Evolutionary conservation across 208 protist species (phyloP), one percentile per base, ranked within the genome.

Genomic region (Naegleria lovaniensis): DNA sequence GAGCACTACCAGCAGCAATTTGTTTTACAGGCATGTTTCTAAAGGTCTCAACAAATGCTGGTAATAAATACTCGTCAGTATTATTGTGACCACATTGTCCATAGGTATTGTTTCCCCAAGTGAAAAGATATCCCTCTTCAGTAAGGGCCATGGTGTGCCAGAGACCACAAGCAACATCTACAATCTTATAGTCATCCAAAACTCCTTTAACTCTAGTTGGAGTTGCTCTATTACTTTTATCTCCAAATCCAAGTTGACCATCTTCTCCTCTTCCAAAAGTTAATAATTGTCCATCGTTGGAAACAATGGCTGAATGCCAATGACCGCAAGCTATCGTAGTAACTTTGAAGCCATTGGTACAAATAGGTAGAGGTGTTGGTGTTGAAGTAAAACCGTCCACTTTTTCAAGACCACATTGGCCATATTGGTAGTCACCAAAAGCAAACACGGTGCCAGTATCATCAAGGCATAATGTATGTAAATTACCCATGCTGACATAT

Each of bases 201-300:
- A 13, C 38, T 13, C 19, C n/a, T 41, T 87, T 9, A 2, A 87
- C 22, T 40, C 6, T 22, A 7, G 29, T 87, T 41, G 83, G 83
- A 87, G 48, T 40, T 9, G 40, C 13, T 33, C 9, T 22, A 52
- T 87, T 87, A 25, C 48, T 51, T 33, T 87, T 41, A 33, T 87
- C 29, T 38, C 40, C 40, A 22, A 36, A 15, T n/a, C 83, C 83
- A 13, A 87, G 48, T 33, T 87, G 83, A 33, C 83, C 83, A 52
- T 87, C 83, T 52, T 87, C 83, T 87, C 83, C 83, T 41, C 38
- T 41, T 15, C 83, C 83, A 36, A 36, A 87, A 7, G 40, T 51
- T 25, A 51, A 52, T 7, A 41, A 41, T 41, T 11, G 6, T n/a
- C 83, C 83, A 87, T 52, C 38, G 4, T 16, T n/a, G 9, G 29